Base-by-base conservation (phyloP, 768 basidiomycete genomes). In the Auriscalpium vulgare region DNA sequence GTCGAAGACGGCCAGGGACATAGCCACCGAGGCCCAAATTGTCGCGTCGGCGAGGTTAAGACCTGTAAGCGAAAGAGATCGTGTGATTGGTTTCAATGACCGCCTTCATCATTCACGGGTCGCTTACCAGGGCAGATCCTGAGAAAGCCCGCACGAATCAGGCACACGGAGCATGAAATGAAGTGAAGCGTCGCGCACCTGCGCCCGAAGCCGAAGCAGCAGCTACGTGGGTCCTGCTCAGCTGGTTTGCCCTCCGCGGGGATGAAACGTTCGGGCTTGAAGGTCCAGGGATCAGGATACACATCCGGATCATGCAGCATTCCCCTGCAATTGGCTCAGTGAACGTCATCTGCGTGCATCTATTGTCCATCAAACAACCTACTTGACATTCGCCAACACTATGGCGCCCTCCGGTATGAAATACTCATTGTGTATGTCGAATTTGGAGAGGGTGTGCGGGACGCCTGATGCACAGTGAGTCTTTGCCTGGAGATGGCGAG, bases 221-320 rank as follows among this genome's bases (percentile, higher is more conserved):
- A 56, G 7, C 47, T 47, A 8, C 60, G 63, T 1, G 69, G 65
- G 52, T 69, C 66, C 2, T 36, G 51, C 54, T 68, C 64, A 2
- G 68, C 53, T 11, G 56, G 37, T 54, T 56, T 62, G 13, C 61
- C 62, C 10, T 59, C 55, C 9, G 60, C 52, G 3, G 60, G 35
- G 3, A 70, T 48, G 57, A 64, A 71, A 2, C 72, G 64, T 4
- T 66, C 67, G 1, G 73, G 73, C 21, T 67, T 68, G 62, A 75
- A 74, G 1, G 50, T 36, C 46, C 64, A 55, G 16, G 74, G 74
- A 34, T 73, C 60, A 1, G 56, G 51, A 61, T 74, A 75, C 7
- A 56, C 54, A 19, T 60, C 57, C 9, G 67, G 68, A 50, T 75
- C 69, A 46, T 68, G 72, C n/a, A 70, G 59, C n/a, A 70, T 57